A percentile compares a stretch with the other conserved stretches of the same genome.
Conservation (phyloP, 148 eudicot species). For the Rhododendron griersonianum region DNA sequence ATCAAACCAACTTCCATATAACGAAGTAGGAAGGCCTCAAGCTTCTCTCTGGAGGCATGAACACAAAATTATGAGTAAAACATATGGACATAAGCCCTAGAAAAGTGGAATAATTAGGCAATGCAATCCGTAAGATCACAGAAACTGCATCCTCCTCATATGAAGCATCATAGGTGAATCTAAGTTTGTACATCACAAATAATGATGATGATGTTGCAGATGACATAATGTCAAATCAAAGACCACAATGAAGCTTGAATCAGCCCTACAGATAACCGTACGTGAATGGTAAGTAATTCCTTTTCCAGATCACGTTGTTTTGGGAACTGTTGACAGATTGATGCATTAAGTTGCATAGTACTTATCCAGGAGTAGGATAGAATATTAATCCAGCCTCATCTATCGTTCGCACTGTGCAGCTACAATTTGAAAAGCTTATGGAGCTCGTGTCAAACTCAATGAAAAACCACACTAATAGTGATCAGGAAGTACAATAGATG, state of each 20-base stretch:
- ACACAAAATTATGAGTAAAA: constrained; percentile 6
- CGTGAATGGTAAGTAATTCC: background rate
- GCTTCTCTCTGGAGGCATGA: constrained; percentile 72
- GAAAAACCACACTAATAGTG: background rate
- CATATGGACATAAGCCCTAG: background rate
- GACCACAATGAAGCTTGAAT: background rate
- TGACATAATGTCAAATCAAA: background rate
- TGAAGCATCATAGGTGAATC: background rate
- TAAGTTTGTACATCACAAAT: background rate
- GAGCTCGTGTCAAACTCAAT: background rate
- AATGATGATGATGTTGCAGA: background rate
- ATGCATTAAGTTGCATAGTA: background rate
- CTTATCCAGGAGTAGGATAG: background rate
- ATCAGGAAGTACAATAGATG: background rate
- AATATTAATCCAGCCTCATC: background rate
- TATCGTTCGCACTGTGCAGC: background rate
- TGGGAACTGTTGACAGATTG: background rate
- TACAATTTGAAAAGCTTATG: background rate
- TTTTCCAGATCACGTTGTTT: background rate
- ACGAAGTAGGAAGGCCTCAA: constrained; percentile 78
- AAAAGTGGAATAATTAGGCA: background rate
- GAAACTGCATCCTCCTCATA: background rate
- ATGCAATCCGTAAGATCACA: background rate
- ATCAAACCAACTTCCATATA: constrained; percentile 79
- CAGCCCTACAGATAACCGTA: background rate